Conservation (phyloP, 2,329 filamentous ascomycete genomes). For the Apiospora hydei region DNA sequence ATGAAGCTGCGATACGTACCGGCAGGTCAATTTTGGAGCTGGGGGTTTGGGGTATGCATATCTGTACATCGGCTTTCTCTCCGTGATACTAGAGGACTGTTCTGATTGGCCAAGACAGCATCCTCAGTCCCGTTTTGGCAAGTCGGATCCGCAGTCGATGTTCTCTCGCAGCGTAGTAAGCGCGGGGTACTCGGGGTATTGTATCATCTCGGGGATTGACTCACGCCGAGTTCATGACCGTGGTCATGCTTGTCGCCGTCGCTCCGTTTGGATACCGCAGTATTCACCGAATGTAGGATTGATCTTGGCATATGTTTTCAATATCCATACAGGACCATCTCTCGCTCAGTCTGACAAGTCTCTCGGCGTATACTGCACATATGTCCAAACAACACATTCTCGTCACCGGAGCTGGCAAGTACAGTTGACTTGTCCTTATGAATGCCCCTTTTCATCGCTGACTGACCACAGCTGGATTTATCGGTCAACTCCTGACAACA, state of each 20-base stretch:
- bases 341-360: not conserved
- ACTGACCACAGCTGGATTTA: constrained; percentile 64
- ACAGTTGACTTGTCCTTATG: not conserved
- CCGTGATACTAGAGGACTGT: not conserved
- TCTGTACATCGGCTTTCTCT: constrained; percentile 14
- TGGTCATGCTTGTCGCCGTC: not conserved
- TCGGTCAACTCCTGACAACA: constrained; percentile 66
- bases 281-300: not conserved
- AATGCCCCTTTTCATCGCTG: not conserved
- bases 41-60: not conserved
- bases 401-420: constrained; percentile 52
- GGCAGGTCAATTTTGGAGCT: not conserved
- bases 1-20: constrained; percentile 24
- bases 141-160: constrained; percentile 15
- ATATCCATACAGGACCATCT: not conserved
- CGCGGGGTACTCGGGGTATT: constrained; percentile 8
- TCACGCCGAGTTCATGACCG: not conserved
- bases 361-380: not conserved
- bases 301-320: not conserved
- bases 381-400: constrained; percentile 49
- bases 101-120: not conserved
- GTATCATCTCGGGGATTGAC: not conserved
- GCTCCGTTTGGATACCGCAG: not conserved
- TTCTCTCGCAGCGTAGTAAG: not conserved
- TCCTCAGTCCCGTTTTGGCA: constrained; percentile 6